Evolutionary conservation across 1,284 basidiomycete species (phyloP).

Genomic region (Porogramme epimiltina): DNA sequence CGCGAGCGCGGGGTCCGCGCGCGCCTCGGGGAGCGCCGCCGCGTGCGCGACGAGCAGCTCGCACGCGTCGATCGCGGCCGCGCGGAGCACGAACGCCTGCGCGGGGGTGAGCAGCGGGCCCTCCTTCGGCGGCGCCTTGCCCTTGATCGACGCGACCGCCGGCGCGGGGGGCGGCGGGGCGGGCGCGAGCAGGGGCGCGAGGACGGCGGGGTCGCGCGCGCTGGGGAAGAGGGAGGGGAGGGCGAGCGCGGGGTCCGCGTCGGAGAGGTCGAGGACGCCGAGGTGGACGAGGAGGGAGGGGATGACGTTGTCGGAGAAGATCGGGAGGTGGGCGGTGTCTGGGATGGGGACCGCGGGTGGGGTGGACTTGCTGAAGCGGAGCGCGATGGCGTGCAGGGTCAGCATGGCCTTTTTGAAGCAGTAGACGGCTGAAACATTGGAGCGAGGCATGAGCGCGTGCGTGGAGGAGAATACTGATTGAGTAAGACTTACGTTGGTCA

Average conservation of each 20-base stretch:
- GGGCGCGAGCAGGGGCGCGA: conserved; percentile 42
- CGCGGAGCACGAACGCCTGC: conserved; percentile 79
- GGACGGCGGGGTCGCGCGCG: conserved; percentile 38
- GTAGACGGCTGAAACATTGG: conserved; percentile 68
- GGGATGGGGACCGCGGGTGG: conserved; percentile 61
- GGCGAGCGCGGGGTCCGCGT: conserved; percentile 35
- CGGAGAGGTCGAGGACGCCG: conserved; percentile 70
- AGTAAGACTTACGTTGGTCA: conserved; percentile 55
- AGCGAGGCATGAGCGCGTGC: not conserved
- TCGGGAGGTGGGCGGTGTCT: conserved; percentile 59
- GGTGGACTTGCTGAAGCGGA: conserved; percentile 59
- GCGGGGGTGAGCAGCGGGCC: conserved; percentile 62
- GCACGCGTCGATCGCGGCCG: conserved; percentile 77
- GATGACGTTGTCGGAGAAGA: conserved; percentile 87
- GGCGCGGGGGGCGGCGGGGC: conserved; percentile 16
- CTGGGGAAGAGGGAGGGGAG: conserved; percentile 48
- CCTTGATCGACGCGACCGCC: conserved; percentile 19
- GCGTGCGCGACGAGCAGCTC: conserved; percentile 64
- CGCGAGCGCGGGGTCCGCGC: conserved; percentile 28
- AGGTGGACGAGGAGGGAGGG: conserved; percentile 82
- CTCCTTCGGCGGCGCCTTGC: conserved; percentile 44
- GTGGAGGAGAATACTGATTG: not conserved
- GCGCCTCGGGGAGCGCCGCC: conserved; percentile 38
- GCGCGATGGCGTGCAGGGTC: conserved; percentile 68
- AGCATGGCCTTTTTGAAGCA: conserved; percentile 90